These are phyloP conservation scores for Candida incommunis DNA, from an alignment of 805 yeast genomes.

Conservation along the genomic window DNA sequence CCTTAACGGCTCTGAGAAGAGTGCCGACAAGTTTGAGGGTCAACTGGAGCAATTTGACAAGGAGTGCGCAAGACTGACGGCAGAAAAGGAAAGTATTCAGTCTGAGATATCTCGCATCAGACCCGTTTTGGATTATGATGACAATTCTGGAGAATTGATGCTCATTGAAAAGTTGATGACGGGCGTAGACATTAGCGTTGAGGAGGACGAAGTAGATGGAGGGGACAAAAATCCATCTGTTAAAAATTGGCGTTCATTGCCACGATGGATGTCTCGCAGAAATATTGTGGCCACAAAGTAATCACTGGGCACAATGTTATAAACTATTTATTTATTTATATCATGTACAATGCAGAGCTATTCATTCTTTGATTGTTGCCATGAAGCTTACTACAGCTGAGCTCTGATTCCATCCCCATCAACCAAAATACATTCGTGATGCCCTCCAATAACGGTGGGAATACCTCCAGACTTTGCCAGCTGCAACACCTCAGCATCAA, in stretches of 20 bases:
- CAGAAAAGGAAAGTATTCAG: not conserved
- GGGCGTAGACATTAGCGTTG: no score
- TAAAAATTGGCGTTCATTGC: not conserved
- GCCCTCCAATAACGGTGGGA: constrained; percentile 24
- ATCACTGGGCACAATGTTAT: not conserved
- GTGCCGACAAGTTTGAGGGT: no score
- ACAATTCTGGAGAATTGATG: not conserved
- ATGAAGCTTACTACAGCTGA: constrained; percentile 10
- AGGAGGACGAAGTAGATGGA: not conserved
- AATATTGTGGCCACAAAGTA: not conserved
- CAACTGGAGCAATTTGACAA: not conserved
- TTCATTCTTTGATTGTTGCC: no score
- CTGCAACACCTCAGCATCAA: constrained; percentile 32
- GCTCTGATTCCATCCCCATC: constrained; percentile 35
- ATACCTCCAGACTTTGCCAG: constrained; percentile 19
- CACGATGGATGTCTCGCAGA: not conserved
- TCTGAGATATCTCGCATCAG: not conserved
- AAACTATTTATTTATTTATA: not conserved
- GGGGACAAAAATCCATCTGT: not conserved
- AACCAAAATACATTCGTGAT: constrained; percentile 59
- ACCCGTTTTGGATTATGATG: not conserved
- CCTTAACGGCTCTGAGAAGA: not conserved
- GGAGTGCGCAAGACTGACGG: not conserved
- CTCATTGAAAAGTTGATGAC: not conserved
- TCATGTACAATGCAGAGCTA: no score